Evolutionary conservation across 139 green algal genomes (phyloP), one percentile per base, ranked within the genome.

Genomic region (Picochlorum sp.): DNA sequence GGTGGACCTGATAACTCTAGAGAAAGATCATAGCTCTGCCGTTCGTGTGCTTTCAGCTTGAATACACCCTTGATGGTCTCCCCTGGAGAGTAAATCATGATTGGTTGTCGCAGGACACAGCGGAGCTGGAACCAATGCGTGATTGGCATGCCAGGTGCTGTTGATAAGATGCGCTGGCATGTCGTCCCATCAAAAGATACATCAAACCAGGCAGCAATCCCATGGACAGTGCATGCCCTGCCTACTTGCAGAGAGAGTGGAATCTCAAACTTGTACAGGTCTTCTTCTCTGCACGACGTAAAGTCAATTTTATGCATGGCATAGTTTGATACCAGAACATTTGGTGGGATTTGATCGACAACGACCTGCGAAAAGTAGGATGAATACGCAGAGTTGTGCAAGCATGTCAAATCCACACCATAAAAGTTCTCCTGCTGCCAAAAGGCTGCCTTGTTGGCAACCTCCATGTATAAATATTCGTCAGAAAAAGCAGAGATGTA

Each of bases 121-220:
- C 90, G 78, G 75, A 97, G 73, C 80, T 90, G 85, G 64, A 90
- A 90, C 90, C 92, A 98, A 84, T 98, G 92, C 4, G 92, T 98
- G 20, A 86, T 87, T 38, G 92, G 86, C 60, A 86, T 71, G 4
- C 91, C 92, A 2, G 92, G 92, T 4, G 92, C 92, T 1, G 92
- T 98, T 56, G 82, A 88, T 24, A 98, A 83, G 84, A 84, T 96
- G 11, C 84, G 63, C 49, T 80, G 82, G 37, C 60, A 56, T 15
- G 74, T 57, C 16, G 47, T 72, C 28, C 86, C 90, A 26, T 86
- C 73, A 76, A 97, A 97, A 28, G 91, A 76, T 31, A 97, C 88
- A 70, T 97, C 91, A 78, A 97, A 97, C 91, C 91, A 97, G 64
- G 75, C 87, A 2, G 89, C 91, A 8, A 97, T 34, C 31, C 91